phyloP scores from a whole-genome alignment of 768 basidiomycete genomes.

The Paxillus ammoniavirescens region DNA sequence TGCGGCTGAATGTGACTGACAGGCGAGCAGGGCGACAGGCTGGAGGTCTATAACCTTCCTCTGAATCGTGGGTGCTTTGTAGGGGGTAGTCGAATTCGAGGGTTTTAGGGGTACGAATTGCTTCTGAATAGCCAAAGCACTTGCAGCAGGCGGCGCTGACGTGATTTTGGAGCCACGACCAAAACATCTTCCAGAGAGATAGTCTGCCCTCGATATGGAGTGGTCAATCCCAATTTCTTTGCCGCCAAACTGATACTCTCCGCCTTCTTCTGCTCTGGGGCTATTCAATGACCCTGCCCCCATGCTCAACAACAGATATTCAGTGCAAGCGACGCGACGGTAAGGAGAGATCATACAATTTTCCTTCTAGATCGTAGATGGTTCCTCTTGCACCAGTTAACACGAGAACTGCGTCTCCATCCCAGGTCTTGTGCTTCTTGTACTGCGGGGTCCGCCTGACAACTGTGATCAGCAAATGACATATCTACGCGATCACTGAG shows the following conservation, averaged over 20 bases:
- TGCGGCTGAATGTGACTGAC: slow-evolving; percentile 7
- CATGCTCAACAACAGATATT: slow-evolving; percentile 33
- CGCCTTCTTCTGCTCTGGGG: slow-evolving; percentile 36
- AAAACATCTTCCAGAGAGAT: slow-evolving; percentile 65
- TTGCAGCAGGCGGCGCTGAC: slow-evolving; percentile 13
- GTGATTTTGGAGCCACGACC: slow-evolving; percentile 32
- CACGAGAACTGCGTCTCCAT: slow-evolving; percentile 73
- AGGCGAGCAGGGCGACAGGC: slow-evolving; percentile 37
- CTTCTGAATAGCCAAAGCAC: slow-evolving; percentile 30
- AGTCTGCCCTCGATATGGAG: slow-evolving; percentile 51
- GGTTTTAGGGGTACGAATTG: slow-evolving; percentile 33
- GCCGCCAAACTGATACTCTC: slow-evolving; percentile 41
- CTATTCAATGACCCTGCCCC: slow-evolving; percentile 47
- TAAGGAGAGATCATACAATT: slow-evolving; percentile 45
- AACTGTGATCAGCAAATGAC: neutral
- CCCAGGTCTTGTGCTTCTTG: slow-evolving; percentile 91
- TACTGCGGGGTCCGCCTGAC: slow-evolving; percentile 64
- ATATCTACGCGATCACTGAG: neutral
- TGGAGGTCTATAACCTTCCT: slow-evolving; percentile 38
- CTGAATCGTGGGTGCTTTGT: slow-evolving; percentile 18
- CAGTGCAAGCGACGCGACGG: neutral
- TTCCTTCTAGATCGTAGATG: slow-evolving; percentile 63
- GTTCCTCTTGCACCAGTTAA: slow-evolving; percentile 44
- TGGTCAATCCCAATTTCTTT: slow-evolving; percentile 71
- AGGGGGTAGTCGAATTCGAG: slow-evolving; percentile 19